Evolutionary conservation across 2,329 filamentous ascomycete genomes (phyloP).

Genomic region (Colletotrichum sp.): DNA sequence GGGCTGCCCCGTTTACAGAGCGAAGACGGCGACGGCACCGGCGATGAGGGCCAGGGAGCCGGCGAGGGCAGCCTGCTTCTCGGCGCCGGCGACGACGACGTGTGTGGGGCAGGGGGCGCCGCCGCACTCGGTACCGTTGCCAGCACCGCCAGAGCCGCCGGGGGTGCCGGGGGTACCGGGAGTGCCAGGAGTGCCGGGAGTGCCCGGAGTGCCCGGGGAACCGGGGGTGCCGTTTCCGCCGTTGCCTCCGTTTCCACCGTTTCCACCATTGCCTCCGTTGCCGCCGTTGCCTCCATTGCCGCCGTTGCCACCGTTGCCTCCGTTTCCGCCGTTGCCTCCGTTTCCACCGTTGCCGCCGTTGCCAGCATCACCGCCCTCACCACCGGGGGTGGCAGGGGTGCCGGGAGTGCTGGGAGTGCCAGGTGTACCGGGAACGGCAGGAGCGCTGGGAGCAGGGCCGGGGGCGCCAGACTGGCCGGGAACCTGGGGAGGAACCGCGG

Average conservation of each 20-base stretch:
- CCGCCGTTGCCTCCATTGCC: neutral
- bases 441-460: neutral
- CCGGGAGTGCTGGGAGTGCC: neutral
- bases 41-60: neutral
- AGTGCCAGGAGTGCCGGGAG: neutral
- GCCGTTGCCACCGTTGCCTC: neutral
- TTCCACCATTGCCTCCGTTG: neutral
- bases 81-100: slow-evolving; percentile 14
- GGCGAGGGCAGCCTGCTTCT: neutral
- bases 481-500: neutral
- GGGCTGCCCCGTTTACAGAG: neutral
- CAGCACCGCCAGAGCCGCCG: neutral
- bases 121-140: neutral
- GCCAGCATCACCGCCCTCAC: neutral
- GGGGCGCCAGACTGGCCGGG: neutral
- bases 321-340: no score
- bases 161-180: neutral
- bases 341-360: no score
- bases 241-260: neutral
- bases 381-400: neutral
- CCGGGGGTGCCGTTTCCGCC: neutral
- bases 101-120: neutral
- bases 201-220: neutral
- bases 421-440: neutral
- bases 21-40: slow-evolving; percentile 3